A percentile compares a stretch with the other conserved stretches of the same genome.
Conservation (phyloP, 257 asterid genomes). For the Forsythia viridissima region DNA sequence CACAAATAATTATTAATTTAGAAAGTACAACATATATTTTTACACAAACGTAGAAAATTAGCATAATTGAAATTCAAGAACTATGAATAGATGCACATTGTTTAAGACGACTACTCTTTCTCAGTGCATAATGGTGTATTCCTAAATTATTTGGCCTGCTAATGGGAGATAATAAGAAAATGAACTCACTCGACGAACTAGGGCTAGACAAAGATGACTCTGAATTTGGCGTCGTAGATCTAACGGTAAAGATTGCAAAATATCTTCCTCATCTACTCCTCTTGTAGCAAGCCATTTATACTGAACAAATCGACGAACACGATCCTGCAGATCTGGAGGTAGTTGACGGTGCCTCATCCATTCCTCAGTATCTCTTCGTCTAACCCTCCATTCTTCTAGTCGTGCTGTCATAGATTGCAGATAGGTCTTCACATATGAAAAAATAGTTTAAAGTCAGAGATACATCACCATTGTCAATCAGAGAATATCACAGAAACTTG, state of each 20-base stretch:
- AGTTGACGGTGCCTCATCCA: slow-evolving; percentile 96
- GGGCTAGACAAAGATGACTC: slow-evolving; percentile 82
- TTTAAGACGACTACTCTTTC: not conserved
- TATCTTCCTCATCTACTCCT: slow-evolving; percentile 83
- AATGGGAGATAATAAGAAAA: not conserved
- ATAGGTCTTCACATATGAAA: slow-evolving; percentile 54
- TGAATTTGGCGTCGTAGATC: slow-evolving; percentile 78
- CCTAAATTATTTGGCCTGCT: not conserved
- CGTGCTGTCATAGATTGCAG: slow-evolving; percentile 83
- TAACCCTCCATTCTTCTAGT: slow-evolving; percentile 90
- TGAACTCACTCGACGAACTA: slow-evolving; percentile 83
- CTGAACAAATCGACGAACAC: slow-evolving; percentile 74
- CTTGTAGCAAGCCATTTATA: slow-evolving; percentile 84
- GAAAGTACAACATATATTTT: not conserved
- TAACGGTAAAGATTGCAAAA: slow-evolving; percentile 64
- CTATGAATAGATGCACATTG: not conserved
- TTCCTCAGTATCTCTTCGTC: slow-evolving; percentile 84
- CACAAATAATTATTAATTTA: not conserved
- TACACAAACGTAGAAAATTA: not conserved
- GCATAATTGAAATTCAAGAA: not conserved
- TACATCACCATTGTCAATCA: not conserved
- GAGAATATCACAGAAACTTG: not conserved
- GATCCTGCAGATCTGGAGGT: slow-evolving; percentile 77
- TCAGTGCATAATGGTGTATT: not conserved
- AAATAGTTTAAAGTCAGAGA: not conserved